Percentiles rank a stretch among this genome's conserved stretches.
phyloP scores from a whole-genome alignment of 352 stramenopile genomes.

The Globisporangium ultimum region DNA sequence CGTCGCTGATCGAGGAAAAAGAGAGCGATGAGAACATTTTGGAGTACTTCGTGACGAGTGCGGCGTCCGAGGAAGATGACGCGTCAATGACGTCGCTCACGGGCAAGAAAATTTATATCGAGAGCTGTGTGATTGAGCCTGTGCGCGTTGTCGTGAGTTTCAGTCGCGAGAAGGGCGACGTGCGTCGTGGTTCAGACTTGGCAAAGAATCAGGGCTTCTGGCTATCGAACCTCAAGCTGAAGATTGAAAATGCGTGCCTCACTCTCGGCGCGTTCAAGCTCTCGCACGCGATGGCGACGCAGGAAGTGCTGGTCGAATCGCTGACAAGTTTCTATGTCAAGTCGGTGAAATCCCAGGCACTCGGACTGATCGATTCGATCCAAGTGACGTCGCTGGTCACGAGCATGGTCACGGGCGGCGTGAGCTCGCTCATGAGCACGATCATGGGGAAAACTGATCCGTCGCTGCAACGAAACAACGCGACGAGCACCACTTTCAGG shows the following conservation, averaged over 20 bases:
- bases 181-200: constrained; percentile 12
- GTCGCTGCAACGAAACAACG: constrained; percentile 20
- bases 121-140: constrained; percentile 58
- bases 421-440: constrained; percentile 75
- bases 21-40: constrained; percentile 52
- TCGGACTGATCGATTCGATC: constrained; percentile 81
- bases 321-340: constrained; percentile 74
- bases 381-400: constrained; percentile 84
- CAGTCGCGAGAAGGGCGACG: constrained; percentile 62
- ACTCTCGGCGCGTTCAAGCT: constrained; percentile 65
- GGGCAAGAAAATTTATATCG: constrained; percentile 75
- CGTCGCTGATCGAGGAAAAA: constrained; percentile 19
- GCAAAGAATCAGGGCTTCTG: constrained; percentile 50
- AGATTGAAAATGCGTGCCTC: constrained; percentile 85
- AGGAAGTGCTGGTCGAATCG: constrained; percentile 65
- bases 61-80: constrained; percentile 37
- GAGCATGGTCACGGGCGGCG: constrained; percentile 71
- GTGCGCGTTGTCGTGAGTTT: constrained; percentile 80
- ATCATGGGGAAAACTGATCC: constrained; percentile 79
- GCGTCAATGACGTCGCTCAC: constrained; percentile 69
- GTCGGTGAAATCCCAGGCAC: constrained; percentile 78
- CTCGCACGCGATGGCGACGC: constrained; percentile 64
- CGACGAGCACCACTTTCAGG: constrained; percentile 39
- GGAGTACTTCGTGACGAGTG: constrained; percentile 58
- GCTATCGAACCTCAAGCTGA: constrained; percentile 79